Evolutionary conservation across 2,329 filamentous ascomycete species (phyloP), one percentile per base, ranked within the genome.

Genomic region (Fusarium xyrophilum): DNA sequence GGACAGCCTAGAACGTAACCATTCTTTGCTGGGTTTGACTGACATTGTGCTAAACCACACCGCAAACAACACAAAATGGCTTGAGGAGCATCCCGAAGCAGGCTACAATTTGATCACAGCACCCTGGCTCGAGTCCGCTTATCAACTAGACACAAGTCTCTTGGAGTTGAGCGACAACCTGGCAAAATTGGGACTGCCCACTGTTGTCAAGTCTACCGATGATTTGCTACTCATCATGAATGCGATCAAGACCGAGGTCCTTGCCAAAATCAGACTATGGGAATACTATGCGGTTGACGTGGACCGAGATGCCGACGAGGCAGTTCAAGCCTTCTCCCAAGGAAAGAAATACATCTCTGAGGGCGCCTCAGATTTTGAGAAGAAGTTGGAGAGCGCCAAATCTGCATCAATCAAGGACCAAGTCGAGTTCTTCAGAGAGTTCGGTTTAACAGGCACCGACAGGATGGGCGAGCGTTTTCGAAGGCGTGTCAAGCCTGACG

Each of bases 11-110:
- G 92, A 97, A 79, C 85, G 89, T 53, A 89, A 97, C 54, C 89
- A 96, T 78, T 92, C 92, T 5, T 83, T 99, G 56, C 84, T 99
- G 59, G 93, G 92, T 65, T 81, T 99, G 81, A 97, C 95, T 2
- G 96, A 99, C 77, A 95, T 99, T 65, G 96, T 99, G 44, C 93
- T 96, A 84, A 99, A 99, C 76, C 96, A 99, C 81, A 99, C 96
- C 7, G 95, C 96, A 10, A 88, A 97, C 82, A 98, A 98, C 80
- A 96, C 92, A 79, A 88, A 91, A 73, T 99, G 96, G 96, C 86
- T 99, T 14, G 86, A 96, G 76, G 91, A 96, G 63, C 95, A 99
- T 75, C 96, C 96, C 0, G 96, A 99, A 73, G 91, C 93, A 44
- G 96, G 96, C 19, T 99, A 99, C 84, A 99, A 96, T 77, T 83